A percentile compares a stretch with the other conserved stretches of the same genome.
phyloP scores from a whole-genome alignment of 202 grass and related monocot species.

The Setaria italica region DNA sequence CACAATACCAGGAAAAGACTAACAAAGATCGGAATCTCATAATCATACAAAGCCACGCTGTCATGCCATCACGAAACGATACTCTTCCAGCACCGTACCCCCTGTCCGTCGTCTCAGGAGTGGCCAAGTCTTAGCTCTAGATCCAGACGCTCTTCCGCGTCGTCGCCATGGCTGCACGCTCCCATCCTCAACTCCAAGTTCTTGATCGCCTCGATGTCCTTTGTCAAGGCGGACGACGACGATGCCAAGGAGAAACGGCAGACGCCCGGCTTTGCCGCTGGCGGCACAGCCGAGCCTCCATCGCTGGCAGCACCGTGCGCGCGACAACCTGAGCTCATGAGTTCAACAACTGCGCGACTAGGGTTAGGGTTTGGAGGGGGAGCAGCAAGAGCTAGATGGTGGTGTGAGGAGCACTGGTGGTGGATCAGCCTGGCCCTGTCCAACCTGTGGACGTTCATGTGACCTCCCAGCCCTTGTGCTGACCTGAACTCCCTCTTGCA shows the following conservation, averaged over 20 bases:
- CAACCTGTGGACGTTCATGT: constrained; percentile 43
- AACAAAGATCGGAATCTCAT: not conserved
- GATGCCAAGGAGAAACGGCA: not conserved
- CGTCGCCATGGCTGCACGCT: not conserved
- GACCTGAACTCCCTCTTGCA: constrained; percentile 41
- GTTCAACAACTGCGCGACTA: not conserved
- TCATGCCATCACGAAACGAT: not conserved
- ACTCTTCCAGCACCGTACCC: not conserved
- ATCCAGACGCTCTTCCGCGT: not conserved
- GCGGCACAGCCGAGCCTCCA: not conserved
- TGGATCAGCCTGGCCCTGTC: constrained; percentile 41
- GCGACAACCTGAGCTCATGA: not conserved
- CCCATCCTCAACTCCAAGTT: constrained; percentile 1
- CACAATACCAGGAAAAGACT: not conserved
- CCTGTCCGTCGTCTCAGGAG: not conserved
- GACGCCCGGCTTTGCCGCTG: not conserved
- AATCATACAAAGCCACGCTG: not conserved
- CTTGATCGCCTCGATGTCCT: not conserved
- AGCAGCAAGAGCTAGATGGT: not conserved
- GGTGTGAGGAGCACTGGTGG: not conserved
- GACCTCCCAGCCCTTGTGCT: constrained; percentile 34
- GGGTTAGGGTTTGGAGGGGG: not conserved
- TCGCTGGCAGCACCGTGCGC: not conserved
- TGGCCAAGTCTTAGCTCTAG: constrained; percentile 31
- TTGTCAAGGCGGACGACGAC: not conserved